Percentiles rank a stretch among this genome's conserved stretches.
Conservation (phyloP, 495 filamentous ascomycete species). For the Talaromyces ruber region DNA sequence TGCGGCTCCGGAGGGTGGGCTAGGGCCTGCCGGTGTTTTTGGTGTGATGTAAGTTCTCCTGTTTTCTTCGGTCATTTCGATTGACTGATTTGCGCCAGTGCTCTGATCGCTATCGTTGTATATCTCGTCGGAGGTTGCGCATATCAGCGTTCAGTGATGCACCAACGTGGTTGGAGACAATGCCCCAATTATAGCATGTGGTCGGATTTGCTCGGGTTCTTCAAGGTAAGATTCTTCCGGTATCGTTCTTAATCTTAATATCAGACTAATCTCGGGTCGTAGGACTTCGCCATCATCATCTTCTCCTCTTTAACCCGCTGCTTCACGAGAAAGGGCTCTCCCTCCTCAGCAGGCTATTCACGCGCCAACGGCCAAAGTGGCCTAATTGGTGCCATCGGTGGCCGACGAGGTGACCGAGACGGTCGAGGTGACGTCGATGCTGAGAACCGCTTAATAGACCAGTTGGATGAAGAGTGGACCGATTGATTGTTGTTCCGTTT, state of each 20-base stretch:
- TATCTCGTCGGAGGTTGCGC: conserved; percentile 90
- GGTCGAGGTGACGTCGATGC: conserved; percentile 54
- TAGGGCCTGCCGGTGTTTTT: conserved; percentile 85
- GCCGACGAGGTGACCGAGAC: conserved; percentile 32
- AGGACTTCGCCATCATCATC: conserved; percentile 79
- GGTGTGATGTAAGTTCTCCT: conserved; percentile 65
- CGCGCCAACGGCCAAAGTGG: conserved; percentile 30
- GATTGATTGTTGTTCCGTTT: conserved; percentile 15
- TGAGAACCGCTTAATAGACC: conserved; percentile 91
- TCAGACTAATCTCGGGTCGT: neutral
- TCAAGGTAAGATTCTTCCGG: conserved; percentile 57
- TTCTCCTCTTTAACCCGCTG: conserved; percentile 67
- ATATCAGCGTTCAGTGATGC: conserved; percentile 90
- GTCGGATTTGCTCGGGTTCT: conserved; percentile 76
- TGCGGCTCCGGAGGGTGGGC: conserved; percentile 51
- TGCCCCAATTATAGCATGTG: conserved; percentile 90
- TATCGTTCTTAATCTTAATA: neutral
- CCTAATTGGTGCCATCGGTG: conserved; percentile 28
- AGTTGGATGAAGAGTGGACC: conserved; percentile 84
- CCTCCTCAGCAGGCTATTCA: conserved; percentile 52
- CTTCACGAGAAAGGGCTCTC: conserved; percentile 37
- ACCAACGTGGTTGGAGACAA: conserved; percentile 92
- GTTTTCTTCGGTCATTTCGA: neutral
- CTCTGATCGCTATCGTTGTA: conserved; percentile 68
- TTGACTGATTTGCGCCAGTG: conserved; percentile 24